These are phyloP conservation scores for Pyricularia pennisetigena DNA, from an alignment of 2,329 filamentous ascomycete species.

Conservation along the genomic window DNA sequence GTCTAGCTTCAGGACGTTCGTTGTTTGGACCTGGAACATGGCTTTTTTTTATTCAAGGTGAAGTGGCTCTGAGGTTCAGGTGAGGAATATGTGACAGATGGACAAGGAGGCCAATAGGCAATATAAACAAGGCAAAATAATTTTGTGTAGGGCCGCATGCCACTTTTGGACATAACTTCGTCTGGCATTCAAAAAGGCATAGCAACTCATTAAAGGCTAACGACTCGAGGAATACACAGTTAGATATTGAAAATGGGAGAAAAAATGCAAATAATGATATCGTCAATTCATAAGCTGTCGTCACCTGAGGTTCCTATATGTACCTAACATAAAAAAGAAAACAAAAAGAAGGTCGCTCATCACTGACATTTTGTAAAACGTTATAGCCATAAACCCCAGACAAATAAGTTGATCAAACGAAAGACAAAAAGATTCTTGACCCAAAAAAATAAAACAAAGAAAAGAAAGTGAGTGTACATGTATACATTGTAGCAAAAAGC, in stretches of 20 bases:
- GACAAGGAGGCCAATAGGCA: background rate
- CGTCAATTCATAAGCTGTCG: background rate
- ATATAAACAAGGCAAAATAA: no score
- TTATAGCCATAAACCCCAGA: background rate
- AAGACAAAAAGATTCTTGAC: background rate
- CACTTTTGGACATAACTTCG: no score
- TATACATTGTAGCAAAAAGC: background rate
- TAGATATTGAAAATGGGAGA: background rate
- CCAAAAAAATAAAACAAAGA: background rate
- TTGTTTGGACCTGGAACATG: background rate
- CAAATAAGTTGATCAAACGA: background rate
- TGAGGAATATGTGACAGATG: background rate
- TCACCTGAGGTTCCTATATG: background rate
- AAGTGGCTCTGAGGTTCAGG: background rate
- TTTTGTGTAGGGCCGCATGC: no score
- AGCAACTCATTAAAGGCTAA: no score
- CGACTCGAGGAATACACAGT: no score
- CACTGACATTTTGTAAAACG: background rate
- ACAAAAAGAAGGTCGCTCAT: background rate
- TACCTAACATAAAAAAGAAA: background rate
- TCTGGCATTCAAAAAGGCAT: no score
- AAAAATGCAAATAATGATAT: background rate
- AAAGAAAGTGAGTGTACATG: background rate
- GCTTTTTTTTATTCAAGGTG: background rate
- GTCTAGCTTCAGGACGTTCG: no score